Evolutionary conservation across 2,329 filamentous ascomycete species (phyloP), one percentile per base, ranked within the genome.

Genomic region (Paracoccidioides brasiliensis): DNA sequence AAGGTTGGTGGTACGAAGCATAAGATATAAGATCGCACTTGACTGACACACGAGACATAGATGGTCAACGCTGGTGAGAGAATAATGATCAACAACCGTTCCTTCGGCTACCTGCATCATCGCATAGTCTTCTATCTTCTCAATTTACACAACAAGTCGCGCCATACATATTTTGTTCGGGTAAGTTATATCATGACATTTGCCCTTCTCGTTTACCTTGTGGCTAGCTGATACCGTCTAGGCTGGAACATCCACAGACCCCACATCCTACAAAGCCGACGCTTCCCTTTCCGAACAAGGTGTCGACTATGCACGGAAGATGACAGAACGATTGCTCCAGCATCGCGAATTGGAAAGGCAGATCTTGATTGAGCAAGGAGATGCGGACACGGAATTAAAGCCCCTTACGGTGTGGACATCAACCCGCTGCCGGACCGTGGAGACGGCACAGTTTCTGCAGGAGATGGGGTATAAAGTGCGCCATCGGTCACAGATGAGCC

Each of bases 71-170:
- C 93, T 6, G 93, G 93, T 46, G 83, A 91, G 66, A 84, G 89
- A 62, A 86, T 98, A 66, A 86, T 91, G 64, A 91, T 97, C 72
- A 98, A 98, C 74, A 96, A 97, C 62, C 88, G 93, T 68, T 90
- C 86, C 66, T 97, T 98, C 70, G 91, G 90, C 64, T 98, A 98
- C 67, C 80, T 98, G 37, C 95, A 90, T 0, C 90, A 98, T 69
- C 84, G 93, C 58, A 98, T 98, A 62, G 91, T 98, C 55, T 98
- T 98, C 72, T 98, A 97, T 70, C 82, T 98, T 49, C 88, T 95
- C 66, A 98, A 98, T 66, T 78, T 97, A 30, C 93, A 98, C 71
- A 96, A 96, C 76, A 97, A 98, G 71, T 86, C 86, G 51, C 83
- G 91, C 56, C 88, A 88, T 59, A 97, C 90, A 5, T 97, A 94